phyloP scores from a whole-genome alignment of 495 filamentous ascomycete species.

The Rostrohypoxylon terebratum region DNA sequence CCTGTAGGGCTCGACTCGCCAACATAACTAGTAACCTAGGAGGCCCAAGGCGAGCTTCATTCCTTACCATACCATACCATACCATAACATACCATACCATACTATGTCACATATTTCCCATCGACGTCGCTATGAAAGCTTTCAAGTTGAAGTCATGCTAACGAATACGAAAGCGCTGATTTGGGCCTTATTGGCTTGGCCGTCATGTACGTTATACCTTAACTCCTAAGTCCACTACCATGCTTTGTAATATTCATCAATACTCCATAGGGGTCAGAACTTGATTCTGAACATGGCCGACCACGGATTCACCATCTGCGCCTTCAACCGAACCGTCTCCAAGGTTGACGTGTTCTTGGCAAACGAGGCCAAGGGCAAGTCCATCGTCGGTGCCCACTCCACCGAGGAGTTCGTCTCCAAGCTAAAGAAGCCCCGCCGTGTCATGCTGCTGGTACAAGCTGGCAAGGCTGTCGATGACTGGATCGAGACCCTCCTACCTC shows the following conservation, averaged over 20 bases:
- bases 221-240: conserved; percentile 15
- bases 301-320: conserved; percentile 94
- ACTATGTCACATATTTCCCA: conserved; percentile 34
- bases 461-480: conserved; percentile 98
- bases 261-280: conserved; percentile 74
- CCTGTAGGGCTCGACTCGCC: conserved; percentile 85
- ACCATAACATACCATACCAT: conserved; percentile 42
- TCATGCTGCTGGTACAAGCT: conserved; percentile 99
- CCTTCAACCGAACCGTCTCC: conserved; percentile 96
- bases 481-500: conserved; percentile 93
- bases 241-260: conserved; percentile 30
- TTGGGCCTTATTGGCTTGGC: conserved; percentile 99
- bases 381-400: conserved; percentile 91
- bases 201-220: conserved; percentile 78
- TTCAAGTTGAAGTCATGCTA: conserved; percentile 58
- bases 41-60: conserved; percentile 59
- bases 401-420: conserved; percentile 93
- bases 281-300: conserved; percentile 98
- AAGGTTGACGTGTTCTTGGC: conserved; percentile 97
- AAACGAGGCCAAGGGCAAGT: conserved; percentile 95
- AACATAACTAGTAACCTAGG: conserved; percentile 77
- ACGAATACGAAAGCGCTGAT: conserved; percentile 73
- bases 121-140: conserved; percentile 26
- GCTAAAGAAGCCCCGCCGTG: conserved; percentile 93
- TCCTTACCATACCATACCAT: conserved; percentile 25